A percentile compares a stretch with the other conserved stretches of the same genome.
These are phyloP conservation scores for Paramarasmius palmivorus DNA, from an alignment of 1,284 basidiomycete genomes.

Conservation along the genomic window DNA sequence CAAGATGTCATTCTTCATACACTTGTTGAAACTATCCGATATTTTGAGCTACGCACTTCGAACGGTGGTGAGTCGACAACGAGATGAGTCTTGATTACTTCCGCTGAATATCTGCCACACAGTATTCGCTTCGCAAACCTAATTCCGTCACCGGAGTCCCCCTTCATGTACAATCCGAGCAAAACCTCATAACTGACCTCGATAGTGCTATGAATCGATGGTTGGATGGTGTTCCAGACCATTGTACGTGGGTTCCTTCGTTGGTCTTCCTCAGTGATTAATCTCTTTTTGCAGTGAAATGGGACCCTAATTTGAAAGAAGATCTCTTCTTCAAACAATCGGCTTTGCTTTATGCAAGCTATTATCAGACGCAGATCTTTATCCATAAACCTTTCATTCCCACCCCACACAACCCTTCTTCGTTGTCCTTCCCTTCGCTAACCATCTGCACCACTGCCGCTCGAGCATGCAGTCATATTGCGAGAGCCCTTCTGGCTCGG, in stretches of 20 bases:
- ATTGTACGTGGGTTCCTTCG: slow-evolving; percentile 36
- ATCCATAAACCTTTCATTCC: slow-evolving; percentile 74
- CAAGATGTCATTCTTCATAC: slow-evolving; percentile 55
- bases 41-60: slow-evolving; percentile 65
- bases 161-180: slow-evolving; percentile 41
- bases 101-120: not conserved
- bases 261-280: not conserved
- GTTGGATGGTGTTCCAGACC: slow-evolving; percentile 63
- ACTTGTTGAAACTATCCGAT: slow-evolving; percentile 57
- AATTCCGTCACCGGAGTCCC: slow-evolving; percentile 23
- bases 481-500: slow-evolving; percentile 38
- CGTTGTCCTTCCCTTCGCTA: slow-evolving; percentile 54
- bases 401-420: slow-evolving; percentile 44
- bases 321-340: slow-evolving; percentile 57
- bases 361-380: slow-evolving; percentile 63
- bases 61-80: slow-evolving; percentile 49
- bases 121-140: slow-evolving; percentile 42
- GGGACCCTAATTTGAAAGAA: slow-evolving; percentile 59
- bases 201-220: slow-evolving; percentile 69
- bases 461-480: slow-evolving; percentile 62
- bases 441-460: slow-evolving; percentile 73
- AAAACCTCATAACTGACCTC: slow-evolving; percentile 60
- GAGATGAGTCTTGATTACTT: not conserved
- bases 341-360: slow-evolving; percentile 56
- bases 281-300: slow-evolving; percentile 41